phyloP scores from a whole-genome alignment of 2,329 filamentous ascomycete genomes.

The Aspergillus felis region DNA sequence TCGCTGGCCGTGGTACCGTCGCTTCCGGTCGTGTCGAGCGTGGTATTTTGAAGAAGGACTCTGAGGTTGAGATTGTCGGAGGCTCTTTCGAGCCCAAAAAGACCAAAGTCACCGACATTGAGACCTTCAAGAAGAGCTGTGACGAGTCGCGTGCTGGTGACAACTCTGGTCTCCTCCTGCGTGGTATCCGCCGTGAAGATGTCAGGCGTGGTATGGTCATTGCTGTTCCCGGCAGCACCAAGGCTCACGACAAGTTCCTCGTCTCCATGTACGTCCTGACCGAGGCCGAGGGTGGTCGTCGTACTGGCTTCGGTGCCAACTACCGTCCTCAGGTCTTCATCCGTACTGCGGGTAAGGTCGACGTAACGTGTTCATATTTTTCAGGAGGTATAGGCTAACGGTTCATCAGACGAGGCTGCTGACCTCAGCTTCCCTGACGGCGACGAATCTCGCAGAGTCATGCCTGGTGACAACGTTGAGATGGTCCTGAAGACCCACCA shows the following conservation, averaged over 20 bases:
- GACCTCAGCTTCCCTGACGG: slow-evolving; percentile 82
- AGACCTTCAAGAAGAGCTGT: slow-evolving; percentile 99
- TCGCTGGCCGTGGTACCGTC: slow-evolving; percentile 91
- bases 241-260: slow-evolving; percentile 87
- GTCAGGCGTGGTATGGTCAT: slow-evolving; percentile 93
- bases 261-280: slow-evolving; percentile 94
- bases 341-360: slow-evolving; percentile 75
- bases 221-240: slow-evolving; percentile 74
- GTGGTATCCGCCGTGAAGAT: slow-evolving; percentile 94
- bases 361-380: slow-evolving; percentile 15
- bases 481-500: slow-evolving; percentile 85
- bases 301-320: slow-evolving; percentile 92
- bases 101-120: slow-evolving; percentile 99
- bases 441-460: slow-evolving; percentile 76
- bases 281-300: slow-evolving; percentile 96
- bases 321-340: slow-evolving; percentile 97
- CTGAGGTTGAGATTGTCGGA: slow-evolving; percentile 90
- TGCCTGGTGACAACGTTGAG: slow-evolving; percentile 98
- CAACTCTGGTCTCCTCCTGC: slow-evolving; percentile 95
- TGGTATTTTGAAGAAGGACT: slow-evolving; percentile 86
- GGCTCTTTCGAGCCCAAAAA: slow-evolving; percentile 79
- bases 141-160: slow-evolving; percentile 94
- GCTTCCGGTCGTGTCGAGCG: slow-evolving; percentile 97
- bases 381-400: background rate
- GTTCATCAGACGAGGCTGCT: slow-evolving; percentile 57